A percentile compares a stretch with the other conserved stretches of the same genome.
Evolutionary conservation across 1,139 yeast species (phyloP).

Genomic region (Arxiozyma bovina): DNA sequence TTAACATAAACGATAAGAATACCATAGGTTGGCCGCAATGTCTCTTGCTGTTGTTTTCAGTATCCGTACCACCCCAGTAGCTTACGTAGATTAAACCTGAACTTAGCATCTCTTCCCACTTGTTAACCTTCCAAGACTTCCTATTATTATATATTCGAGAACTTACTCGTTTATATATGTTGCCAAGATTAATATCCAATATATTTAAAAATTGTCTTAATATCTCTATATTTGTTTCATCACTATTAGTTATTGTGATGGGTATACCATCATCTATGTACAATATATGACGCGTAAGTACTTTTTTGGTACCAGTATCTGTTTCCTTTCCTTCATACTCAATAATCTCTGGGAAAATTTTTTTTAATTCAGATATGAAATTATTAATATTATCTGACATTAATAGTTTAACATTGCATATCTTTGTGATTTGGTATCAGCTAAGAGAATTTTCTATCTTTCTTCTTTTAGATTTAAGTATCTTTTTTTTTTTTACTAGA

Average conservation of each 20-base stretch:
- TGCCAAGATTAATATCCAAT: background rate
- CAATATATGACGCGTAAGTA: background rate
- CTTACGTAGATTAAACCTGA: background rate
- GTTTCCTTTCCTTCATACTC: slow-evolving; percentile 19
- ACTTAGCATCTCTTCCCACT: background rate
- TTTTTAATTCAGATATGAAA: background rate
- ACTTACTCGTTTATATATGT: background rate
- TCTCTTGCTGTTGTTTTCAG: no score
- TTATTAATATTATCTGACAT: background rate
- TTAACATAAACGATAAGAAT: background rate
- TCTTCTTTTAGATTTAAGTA: no score
- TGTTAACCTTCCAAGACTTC: slow-evolving; percentile 14
- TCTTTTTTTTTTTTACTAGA: no score
- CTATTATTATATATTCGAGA: slow-evolving; percentile 15
- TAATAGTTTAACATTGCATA: no score
- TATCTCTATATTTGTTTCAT: background rate
- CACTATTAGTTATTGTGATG: background rate
- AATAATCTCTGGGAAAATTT: slow-evolving; percentile 15
- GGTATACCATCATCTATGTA: background rate
- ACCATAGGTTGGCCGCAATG: background rate
- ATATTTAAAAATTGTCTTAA: no score
- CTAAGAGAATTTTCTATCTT: no score
- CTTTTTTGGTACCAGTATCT: slow-evolving; percentile 11
- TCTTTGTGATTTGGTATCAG: background rate
- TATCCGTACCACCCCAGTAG: background rate